Evolutionary conservation across 2,329 filamentous ascomycete genomes (phyloP).

Genomic region (Talaromyces sp.): DNA sequence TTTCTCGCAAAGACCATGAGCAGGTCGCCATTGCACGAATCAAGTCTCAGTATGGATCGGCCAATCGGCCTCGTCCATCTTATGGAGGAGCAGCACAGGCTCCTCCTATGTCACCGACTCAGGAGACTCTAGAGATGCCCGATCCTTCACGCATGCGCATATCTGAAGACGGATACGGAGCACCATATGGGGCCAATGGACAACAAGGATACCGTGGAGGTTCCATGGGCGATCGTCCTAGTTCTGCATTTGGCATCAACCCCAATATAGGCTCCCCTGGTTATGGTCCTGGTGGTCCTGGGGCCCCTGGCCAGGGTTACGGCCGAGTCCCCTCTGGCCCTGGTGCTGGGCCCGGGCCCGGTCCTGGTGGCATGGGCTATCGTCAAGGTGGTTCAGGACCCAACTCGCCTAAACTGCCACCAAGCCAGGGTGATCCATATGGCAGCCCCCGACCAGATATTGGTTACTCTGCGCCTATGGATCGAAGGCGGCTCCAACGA

Average conservation of each 20-base stretch:
- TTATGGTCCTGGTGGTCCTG: constrained; percentile 24
- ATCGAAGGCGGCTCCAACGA: constrained; percentile 42
- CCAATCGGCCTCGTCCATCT: constrained; percentile 31
- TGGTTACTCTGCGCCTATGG: constrained; percentile 44
- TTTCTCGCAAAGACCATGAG: constrained; percentile 89
- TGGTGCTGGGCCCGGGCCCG: constrained; percentile 5
- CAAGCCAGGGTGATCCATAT: constrained; percentile 27
- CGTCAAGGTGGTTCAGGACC: constrained; percentile 31
- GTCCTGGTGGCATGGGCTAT: constrained; percentile 30
- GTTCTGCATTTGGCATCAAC: constrained; percentile 46
- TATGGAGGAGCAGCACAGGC: constrained; percentile 14
- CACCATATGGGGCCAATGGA: constrained; percentile 39
- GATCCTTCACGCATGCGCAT: constrained; percentile 43
- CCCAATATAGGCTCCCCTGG: constrained; percentile 42
- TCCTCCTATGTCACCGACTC: constrained; percentile 36
- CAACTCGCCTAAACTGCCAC: constrained; percentile 26
- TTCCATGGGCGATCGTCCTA: constrained; percentile 36
- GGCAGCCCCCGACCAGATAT: constrained; percentile 40
- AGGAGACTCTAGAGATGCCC: constrained; percentile 45
- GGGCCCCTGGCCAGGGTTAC: constrained; percentile 20
- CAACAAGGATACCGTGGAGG: constrained; percentile 26
- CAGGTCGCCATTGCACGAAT: constrained; percentile 84
- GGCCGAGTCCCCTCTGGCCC: constrained; percentile 11
- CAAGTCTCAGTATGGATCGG: constrained; percentile 71
- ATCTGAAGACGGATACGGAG: constrained; percentile 23